Evolutionary conservation across 306 rosid genomes (phyloP).

Genomic region (Acmispon strigosus): DNA sequence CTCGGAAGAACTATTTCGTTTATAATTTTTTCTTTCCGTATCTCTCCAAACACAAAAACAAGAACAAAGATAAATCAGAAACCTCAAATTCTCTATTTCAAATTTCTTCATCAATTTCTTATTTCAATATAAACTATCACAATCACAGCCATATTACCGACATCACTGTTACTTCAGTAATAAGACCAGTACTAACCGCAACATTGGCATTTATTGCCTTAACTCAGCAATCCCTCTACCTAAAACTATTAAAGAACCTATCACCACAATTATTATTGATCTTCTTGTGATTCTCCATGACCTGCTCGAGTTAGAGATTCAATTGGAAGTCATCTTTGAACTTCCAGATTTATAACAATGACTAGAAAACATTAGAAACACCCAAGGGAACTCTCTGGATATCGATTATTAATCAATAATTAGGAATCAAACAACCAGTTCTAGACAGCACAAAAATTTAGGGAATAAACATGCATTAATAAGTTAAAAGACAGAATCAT

Average conservation of each 20-base stretch:
- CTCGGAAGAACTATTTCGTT: no score
- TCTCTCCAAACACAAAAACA: no score
- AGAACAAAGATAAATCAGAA: no score
- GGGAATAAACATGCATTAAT: neutral
- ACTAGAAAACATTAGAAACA: neutral
- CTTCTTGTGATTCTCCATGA: neutral
- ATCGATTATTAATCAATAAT: neutral
- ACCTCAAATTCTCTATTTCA: no score
- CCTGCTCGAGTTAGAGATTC: neutral
- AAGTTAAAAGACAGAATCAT: constrained; percentile 5
- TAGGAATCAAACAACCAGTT: neutral
- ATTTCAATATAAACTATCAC: no score
- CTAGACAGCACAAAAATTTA: neutral
- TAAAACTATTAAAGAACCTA: neutral
- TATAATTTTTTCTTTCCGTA: no score
- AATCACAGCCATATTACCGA: no score
- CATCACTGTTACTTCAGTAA: no score
- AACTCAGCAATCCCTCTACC: no score
- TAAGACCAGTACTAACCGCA: no score
- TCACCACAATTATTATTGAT: neutral
- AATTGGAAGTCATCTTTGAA: neutral
- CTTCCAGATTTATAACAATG: neutral
- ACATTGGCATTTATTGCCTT: no score
- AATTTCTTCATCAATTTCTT: no score
- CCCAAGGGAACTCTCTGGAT: neutral